Conservation (phyloP, 1,284 basidiomycete species). For the Rhizoctonia solani region DNA sequence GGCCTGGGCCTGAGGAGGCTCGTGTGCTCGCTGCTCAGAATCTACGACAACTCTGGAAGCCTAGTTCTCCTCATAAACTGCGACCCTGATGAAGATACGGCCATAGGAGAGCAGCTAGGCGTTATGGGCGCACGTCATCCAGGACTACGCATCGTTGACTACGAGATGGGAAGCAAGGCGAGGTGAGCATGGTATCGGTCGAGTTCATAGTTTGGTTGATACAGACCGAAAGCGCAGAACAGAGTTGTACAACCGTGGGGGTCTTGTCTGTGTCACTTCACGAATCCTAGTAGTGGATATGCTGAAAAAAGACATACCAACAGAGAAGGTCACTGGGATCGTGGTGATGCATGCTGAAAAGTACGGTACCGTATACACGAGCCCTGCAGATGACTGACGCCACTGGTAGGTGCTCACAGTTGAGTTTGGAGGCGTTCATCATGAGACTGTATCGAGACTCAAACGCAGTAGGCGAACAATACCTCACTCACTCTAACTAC, state of each 20-base stretch:
- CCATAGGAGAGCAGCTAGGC: constrained; percentile 90
- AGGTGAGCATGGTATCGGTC: constrained; percentile 55
- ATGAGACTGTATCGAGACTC: constrained; percentile 85
- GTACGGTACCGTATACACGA: constrained; percentile 50
- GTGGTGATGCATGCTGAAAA: constrained; percentile 92
- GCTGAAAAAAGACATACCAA: constrained; percentile 85
- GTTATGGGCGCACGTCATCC: constrained; percentile 89
- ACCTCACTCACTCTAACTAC: too few species aligned
- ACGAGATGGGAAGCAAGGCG: constrained; percentile 82
- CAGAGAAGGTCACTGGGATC: constrained; percentile 86
- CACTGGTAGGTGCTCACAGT: constrained; percentile 70
- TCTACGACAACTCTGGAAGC: constrained; percentile 87
- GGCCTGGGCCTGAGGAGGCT: constrained; percentile 84
- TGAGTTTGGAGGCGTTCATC: constrained; percentile 88
- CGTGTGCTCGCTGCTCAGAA: constrained; percentile 84
- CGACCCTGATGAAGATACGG: constrained; percentile 84
- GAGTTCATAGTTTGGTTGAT: not conserved
- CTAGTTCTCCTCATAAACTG: constrained; percentile 87
- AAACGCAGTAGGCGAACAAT: constrained; percentile 67
- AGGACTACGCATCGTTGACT: constrained; percentile 80
- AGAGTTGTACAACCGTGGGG: constrained; percentile 82
- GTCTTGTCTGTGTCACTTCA: constrained; percentile 90
- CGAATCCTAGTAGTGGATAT: constrained; percentile 95
- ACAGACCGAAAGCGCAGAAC: constrained; percentile 56
- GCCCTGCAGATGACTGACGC: constrained; percentile 5